phyloP scores from a whole-genome alignment of 768 basidiomycete genomes.

The Lactifluus hygrophoroides region DNA sequence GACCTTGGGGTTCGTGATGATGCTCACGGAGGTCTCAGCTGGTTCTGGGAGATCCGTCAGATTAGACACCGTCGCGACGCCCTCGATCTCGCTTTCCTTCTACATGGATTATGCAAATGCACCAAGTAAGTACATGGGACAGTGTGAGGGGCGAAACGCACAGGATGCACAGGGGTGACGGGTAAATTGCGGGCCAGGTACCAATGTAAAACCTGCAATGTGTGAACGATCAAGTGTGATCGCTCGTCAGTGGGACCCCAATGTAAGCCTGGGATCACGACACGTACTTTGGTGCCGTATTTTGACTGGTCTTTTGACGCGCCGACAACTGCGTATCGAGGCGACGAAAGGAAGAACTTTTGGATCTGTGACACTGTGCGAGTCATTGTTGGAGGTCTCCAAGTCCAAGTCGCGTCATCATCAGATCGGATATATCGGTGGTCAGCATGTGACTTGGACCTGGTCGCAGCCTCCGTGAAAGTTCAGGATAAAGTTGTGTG shows the following conservation, averaged over 20 bases:
- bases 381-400: background rate
- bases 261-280: background rate
- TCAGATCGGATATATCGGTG: background rate
- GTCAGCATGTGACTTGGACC: background rate
- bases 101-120: constrained; percentile 26
- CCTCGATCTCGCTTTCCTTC: constrained; percentile 67
- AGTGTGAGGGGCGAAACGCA: constrained; percentile 32
- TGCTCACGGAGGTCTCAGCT: constrained; percentile 60
- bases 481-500: background rate
- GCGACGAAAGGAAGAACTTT: constrained; percentile 48
- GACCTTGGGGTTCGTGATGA: constrained; percentile 75
- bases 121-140: too few species aligned
- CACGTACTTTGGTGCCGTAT: constrained; percentile 62
- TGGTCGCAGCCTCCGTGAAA: background rate
- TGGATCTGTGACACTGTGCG: constrained; percentile 36
- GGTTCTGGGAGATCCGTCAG: constrained; percentile 53
- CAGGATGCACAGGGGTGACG: constrained; percentile 71
- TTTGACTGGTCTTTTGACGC: constrained; percentile 74
- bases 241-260: too few species aligned
- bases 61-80: constrained; percentile 44
- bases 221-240: background rate
- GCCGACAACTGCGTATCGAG: constrained; percentile 70
- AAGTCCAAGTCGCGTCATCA: background rate
- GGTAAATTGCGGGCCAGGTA: constrained; percentile 50
- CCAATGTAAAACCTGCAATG: constrained; percentile 65